Base-by-base conservation (phyloP, 2,329 filamentous ascomycete genomes). In the Pleurostoma richardsiae region DNA sequence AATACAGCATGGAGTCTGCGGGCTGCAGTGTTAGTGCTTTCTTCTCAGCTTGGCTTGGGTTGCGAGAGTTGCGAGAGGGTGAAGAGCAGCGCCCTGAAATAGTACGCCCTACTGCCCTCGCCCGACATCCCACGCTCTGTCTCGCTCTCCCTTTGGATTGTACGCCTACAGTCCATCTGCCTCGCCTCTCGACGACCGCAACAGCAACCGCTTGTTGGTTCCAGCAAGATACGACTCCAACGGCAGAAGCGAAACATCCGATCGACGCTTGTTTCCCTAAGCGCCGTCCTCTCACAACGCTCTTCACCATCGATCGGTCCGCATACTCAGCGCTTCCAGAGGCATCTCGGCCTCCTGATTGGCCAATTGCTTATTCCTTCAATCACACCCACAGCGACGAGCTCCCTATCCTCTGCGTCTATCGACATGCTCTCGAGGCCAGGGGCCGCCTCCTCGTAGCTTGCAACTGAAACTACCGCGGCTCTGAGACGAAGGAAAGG, bases 181-280 rank as follows among this genome's bases (percentile, higher is more conserved):
- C 19, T 19, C 19, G 19, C 19, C 33, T 36, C 33, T n/a, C 8
- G 8, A 36, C 8, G 33, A 8, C 33, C n/a, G 8, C 33, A 36
- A 36, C 33, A 36, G 33, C 33, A 36, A 36, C 33, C 33, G 43
- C 41, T 36, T 27, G 39, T 36, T 44, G 46, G 49, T 45, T 42
- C n/a, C 39, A 29, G 29, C 29, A 36, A 42, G 42, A n/a, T 42
- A 11, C 41, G 26, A 41, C 30, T 26, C 41, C 28, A 30, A 29
- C 46, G 43, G 42, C 49, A 19, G 19, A 19, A 19, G 30, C 46
- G 46, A 44, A 43, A 42, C 49, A 43, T 40, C 45, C 40, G 39
- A 47, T 41, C 43, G 42, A 46, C 43, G 44, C 40, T 33, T 51
- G 49, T 47, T 46, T 50, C 49, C 45, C 43, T 48, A 50, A 49